Evolutionary conservation across 1,139 yeast species (phyloP).

Genomic region (Yamadazyma membranifaciens): DNA sequence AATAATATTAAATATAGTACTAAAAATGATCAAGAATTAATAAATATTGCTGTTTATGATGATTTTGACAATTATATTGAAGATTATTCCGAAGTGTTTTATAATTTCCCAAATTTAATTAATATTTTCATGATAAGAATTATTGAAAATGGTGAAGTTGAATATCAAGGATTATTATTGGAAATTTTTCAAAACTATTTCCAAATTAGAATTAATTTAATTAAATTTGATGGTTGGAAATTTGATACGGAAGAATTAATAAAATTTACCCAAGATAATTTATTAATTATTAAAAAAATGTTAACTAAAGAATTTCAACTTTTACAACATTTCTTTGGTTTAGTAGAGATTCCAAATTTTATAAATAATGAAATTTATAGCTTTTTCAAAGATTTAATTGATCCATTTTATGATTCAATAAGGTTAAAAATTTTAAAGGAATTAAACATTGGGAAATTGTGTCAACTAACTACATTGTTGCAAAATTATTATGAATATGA

Average conservation of each 20-base stretch:
- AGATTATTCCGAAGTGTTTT: conserved; percentile 19
- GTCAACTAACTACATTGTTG: conserved; percentile 73
- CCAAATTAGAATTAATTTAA: conserved; percentile 48
- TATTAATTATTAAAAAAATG: conserved; percentile 56
- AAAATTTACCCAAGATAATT: conserved; percentile 56
- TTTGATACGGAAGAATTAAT: conserved; percentile 33
- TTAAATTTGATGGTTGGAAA: conserved; percentile 28
- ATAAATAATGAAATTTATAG: conserved; percentile 38
- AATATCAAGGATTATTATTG: conserved; percentile 62
- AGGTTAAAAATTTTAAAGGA: conserved; percentile 70
- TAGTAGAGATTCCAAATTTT: conserved; percentile 15
- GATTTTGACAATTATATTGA: conserved; percentile 42
- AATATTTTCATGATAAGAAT: conserved; percentile 52
- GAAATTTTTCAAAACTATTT: conserved; percentile 70
- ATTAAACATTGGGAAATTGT: conserved; percentile 59
- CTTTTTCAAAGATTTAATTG: conserved; percentile 64
- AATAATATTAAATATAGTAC: conserved; percentile 36
- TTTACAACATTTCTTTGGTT: conserved; percentile 52
- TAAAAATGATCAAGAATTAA: conserved; percentile 22
- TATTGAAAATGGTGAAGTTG: conserved; percentile 51
- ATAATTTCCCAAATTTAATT: conserved; percentile 43
- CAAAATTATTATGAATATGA: conserved; percentile 69
- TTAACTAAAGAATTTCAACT: conserved; percentile 61
- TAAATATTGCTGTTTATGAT: conserved; percentile 41
- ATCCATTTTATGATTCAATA: conserved; percentile 71